Percentiles rank a stretch among this genome's conserved stretches.
Conservation (phyloP, 768 basidiomycete genomes). For the Strobilomyces echinocephalus region DNA sequence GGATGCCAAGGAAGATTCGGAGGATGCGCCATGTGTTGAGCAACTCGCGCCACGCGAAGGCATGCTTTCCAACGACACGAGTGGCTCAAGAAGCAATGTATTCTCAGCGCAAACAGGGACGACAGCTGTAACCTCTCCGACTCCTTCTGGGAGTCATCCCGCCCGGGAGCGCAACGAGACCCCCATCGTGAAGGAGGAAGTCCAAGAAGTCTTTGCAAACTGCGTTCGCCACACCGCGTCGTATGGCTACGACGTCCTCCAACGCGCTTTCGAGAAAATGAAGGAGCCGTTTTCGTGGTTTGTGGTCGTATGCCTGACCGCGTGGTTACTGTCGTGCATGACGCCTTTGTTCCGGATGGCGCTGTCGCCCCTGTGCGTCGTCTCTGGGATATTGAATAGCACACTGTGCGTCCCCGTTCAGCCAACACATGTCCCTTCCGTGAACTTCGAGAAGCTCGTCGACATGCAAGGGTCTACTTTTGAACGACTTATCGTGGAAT, state of each 20-base stretch:
- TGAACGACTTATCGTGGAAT: slow-evolving; percentile 56
- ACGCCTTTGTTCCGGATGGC: slow-evolving; percentile 41
- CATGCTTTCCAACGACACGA: neutral
- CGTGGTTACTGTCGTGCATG: slow-evolving; percentile 39
- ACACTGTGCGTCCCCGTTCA: slow-evolving; percentile 36
- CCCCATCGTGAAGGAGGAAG: slow-evolving; percentile 23
- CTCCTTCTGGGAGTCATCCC: slow-evolving; percentile 12
- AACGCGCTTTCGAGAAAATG: slow-evolving; percentile 44
- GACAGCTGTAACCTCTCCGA: slow-evolving; percentile 16
- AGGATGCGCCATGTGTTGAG: slow-evolving; percentile 28
- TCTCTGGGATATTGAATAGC: slow-evolving; percentile 54
- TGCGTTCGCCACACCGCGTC: slow-evolving; percentile 26
- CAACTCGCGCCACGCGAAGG: slow-evolving; percentile 6
- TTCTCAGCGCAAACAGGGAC: slow-evolving; percentile 11
- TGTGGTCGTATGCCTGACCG: slow-evolving; percentile 48
- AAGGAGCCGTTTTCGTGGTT: slow-evolving; percentile 53
- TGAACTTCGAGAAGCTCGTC: slow-evolving; percentile 59
- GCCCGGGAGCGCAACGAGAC: slow-evolving; percentile 25
- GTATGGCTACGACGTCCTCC: slow-evolving; percentile 48
- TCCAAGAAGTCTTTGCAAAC: slow-evolving; percentile 19
- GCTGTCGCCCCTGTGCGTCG: slow-evolving; percentile 54
- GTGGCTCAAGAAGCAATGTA: slow-evolving; percentile 28
- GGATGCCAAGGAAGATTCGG: slow-evolving; percentile 27
- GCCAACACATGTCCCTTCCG: slow-evolving; percentile 25
- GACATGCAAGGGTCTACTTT: slow-evolving; percentile 59